phyloP scores from a whole-genome alignment of 2,329 filamentous ascomycete genomes.

The Pyrenophora seminiperda region DNA sequence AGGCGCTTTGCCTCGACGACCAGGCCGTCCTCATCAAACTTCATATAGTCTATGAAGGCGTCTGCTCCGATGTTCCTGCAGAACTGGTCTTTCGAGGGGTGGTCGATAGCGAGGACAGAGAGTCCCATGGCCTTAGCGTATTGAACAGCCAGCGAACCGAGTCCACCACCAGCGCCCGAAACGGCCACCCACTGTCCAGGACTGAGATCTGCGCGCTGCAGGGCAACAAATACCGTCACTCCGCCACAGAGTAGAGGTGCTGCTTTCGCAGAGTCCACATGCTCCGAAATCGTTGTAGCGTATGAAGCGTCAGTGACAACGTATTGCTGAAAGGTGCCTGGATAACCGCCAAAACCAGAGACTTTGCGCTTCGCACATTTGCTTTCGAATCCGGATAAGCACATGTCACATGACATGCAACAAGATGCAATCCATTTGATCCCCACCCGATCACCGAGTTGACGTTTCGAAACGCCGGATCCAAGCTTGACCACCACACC shows the following conservation, averaged over 20 bases:
- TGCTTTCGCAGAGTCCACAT: constrained; percentile 51
- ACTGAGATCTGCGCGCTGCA: constrained; percentile 42
- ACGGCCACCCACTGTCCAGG: constrained; percentile 50
- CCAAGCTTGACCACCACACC: constrained; percentile 75
- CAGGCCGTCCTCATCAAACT: too few relatives aligned
- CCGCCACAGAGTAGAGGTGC: constrained; percentile 49
- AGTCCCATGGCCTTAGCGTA: constrained; percentile 61
- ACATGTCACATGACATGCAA: constrained; percentile 81
- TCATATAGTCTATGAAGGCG: too few relatives aligned
- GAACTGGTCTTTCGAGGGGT: too few relatives aligned
- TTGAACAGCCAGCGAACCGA: constrained; percentile 36
- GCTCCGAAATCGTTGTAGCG: constrained; percentile 53
- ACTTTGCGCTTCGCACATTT: constrained; percentile 61
- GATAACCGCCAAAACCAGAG: constrained; percentile 64
- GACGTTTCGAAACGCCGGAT: constrained; percentile 69
- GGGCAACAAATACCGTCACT: constrained; percentile 56
- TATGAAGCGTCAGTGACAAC: constrained; percentile 53
- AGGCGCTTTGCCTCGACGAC: too few relatives aligned
- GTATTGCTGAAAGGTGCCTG: constrained; percentile 52
- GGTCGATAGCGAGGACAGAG: constrained; percentile 61
- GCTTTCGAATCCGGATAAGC: constrained; percentile 63
- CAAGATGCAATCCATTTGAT: constrained; percentile 80
- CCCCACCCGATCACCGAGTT: constrained; percentile 61
- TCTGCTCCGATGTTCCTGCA: too few relatives aligned
- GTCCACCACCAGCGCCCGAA: constrained; percentile 46